Evolutionary conservation across 1,139 yeast species (phyloP).

Genomic region (Lodderomyces pseudojiufengensis): DNA sequence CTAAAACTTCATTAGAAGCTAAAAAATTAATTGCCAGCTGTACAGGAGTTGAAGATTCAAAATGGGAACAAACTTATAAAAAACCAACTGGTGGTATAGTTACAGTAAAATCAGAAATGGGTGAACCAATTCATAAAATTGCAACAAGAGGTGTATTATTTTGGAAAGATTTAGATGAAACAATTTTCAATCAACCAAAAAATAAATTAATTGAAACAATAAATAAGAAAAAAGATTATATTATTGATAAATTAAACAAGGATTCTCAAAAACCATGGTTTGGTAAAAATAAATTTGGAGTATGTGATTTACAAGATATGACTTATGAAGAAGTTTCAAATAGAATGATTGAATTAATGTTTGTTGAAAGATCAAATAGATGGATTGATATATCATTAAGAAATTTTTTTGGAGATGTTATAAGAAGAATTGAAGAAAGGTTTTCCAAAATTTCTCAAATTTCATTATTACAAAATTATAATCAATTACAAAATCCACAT

Average conservation of each 20-base stretch:
- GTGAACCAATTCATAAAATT: slow-evolving; percentile 97
- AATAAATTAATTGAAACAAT: slow-evolving; percentile 81
- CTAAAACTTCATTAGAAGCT: slow-evolving; percentile 89
- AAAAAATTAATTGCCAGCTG: slow-evolving; percentile 88
- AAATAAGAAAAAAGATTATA: slow-evolving; percentile 78
- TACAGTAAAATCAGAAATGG: slow-evolving; percentile 98
- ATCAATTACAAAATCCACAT: slow-evolving; percentile 67
- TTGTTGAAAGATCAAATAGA: slow-evolving; percentile 69
- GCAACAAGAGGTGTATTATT: slow-evolving; percentile 97
- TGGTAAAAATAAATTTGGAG: slow-evolving; percentile 71
- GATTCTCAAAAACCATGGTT: slow-evolving; percentile 99
- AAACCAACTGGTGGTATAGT: slow-evolving; percentile 95
- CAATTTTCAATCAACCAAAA: slow-evolving; percentile 88
- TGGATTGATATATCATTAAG: slow-evolving; percentile 90
- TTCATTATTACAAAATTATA: slow-evolving; percentile 72
- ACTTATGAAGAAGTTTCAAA: slow-evolving; percentile 88
- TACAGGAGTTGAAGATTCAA: slow-evolving; percentile 78
- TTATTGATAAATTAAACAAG: slow-evolving; percentile 78
- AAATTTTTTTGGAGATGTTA: slow-evolving; percentile 80
- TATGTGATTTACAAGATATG: slow-evolving; percentile 92
- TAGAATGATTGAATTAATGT: slow-evolving; percentile 86
- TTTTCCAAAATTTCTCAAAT: slow-evolving; percentile 56
- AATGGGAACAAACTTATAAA: slow-evolving; percentile 95
- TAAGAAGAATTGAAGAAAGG: slow-evolving; percentile 96
- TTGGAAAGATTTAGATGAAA: slow-evolving; percentile 96